These are phyloP conservation scores for Scedosporium minutisporum DNA, from an alignment of 2,329 filamentous ascomycete genomes.

Conservation along the genomic window DNA sequence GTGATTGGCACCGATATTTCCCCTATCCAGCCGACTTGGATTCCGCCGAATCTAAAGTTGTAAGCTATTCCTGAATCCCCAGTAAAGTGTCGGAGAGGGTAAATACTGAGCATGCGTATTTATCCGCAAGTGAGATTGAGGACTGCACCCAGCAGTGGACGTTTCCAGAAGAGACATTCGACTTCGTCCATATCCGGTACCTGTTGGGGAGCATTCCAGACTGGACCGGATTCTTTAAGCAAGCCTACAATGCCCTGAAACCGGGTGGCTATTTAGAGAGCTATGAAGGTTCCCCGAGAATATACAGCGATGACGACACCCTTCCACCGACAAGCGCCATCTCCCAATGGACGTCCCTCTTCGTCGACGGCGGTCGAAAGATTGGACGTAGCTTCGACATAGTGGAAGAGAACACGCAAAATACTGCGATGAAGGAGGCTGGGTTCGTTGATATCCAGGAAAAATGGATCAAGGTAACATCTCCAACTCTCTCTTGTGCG, in stretches of 20 bases:
- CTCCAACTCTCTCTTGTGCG: no score
- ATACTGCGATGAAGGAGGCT: slow-evolving; percentile 19
- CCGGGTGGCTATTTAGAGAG: slow-evolving; percentile 32
- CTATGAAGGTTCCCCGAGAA: slow-evolving; percentile 25
- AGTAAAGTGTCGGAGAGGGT: background rate
- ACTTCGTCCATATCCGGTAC: slow-evolving; percentile 52
- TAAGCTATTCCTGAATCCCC: background rate
- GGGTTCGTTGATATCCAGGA: slow-evolving; percentile 32
- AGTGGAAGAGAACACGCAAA: slow-evolving; percentile 20
- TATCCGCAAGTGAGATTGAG: slow-evolving; percentile 39
- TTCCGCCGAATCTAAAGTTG: background rate
- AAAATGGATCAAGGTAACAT: slow-evolving; percentile 26
- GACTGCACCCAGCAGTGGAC: slow-evolving; percentile 44
- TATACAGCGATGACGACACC: slow-evolving; percentile 15
- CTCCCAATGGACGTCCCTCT: slow-evolving; percentile 24
- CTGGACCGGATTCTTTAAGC: slow-evolving; percentile 42
- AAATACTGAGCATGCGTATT: background rate
- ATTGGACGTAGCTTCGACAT: slow-evolving; percentile 21
- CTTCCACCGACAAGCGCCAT: slow-evolving; percentile 16
- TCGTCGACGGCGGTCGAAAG: slow-evolving; percentile 21
- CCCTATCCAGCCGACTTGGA: background rate
- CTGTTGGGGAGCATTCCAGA: slow-evolving; percentile 46
- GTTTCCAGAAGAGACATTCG: slow-evolving; percentile 39
- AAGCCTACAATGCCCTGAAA: slow-evolving; percentile 37
- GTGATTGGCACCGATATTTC: background rate